These are phyloP conservation scores for Margaritispora aquatica DNA, from an alignment of 495 filamentous ascomycete genomes.

Conservation along the genomic window DNA sequence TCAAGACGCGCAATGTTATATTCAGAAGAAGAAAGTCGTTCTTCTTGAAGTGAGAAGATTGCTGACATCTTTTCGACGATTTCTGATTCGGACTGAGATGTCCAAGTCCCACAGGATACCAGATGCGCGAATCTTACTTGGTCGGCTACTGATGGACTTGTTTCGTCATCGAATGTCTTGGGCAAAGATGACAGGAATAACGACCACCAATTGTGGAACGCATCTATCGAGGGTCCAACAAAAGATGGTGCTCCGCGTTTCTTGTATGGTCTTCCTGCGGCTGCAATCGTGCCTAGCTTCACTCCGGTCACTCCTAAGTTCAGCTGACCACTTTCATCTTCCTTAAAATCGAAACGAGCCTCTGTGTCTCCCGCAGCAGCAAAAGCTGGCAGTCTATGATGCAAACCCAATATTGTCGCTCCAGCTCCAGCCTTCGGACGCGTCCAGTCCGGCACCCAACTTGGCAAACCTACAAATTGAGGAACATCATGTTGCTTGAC, in stretches of 20 bases:
- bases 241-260: constrained; percentile 6
- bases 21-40: background rate
- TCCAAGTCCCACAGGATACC: constrained; percentile 15
- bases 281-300: constrained; percentile 8
- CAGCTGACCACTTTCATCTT: background rate
- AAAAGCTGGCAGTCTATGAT: constrained; percentile 8
- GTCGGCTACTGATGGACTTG: background rate
- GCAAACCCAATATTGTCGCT: constrained; percentile 8
- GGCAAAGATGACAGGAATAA: background rate
- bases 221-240: background rate
- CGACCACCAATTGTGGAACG: constrained; percentile 19
- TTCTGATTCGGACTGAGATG: background rate
- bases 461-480: constrained; percentile 4
- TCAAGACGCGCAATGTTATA: constrained; percentile 2
- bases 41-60: constrained; percentile 8
- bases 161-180: background rate
- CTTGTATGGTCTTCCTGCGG: constrained; percentile 1
- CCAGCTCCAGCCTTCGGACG: background rate
- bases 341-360: background rate
- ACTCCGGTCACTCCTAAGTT: constrained; percentile 11
- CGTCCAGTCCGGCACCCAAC: constrained; percentile 23
- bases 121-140: constrained; percentile 8
- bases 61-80: constrained; percentile 3
- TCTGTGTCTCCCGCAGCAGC: constrained; percentile 6
- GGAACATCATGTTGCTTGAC: constrained; percentile 13